Evolutionary conservation across 2,329 filamentous ascomycete species (phyloP).

Genomic region (Epichloe hybrida): DNA sequence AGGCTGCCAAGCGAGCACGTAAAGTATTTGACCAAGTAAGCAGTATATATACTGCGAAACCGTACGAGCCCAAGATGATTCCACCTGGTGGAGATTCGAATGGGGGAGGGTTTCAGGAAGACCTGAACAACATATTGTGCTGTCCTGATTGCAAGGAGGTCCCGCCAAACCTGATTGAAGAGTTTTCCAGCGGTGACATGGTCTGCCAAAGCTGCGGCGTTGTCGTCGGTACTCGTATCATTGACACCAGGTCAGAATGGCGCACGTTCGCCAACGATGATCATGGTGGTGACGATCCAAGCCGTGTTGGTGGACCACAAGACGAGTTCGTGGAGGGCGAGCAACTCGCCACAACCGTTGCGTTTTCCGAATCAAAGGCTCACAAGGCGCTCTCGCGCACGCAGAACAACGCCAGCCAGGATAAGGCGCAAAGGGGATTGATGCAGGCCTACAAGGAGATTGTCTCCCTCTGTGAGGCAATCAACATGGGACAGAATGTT

Average conservation of each 20-base stretch:
- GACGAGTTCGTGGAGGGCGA: conserved; percentile 84
- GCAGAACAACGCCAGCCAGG: conserved; percentile 72
- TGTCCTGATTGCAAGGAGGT: conserved; percentile 85
- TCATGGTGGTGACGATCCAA: conserved; percentile 89
- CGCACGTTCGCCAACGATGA: conserved; percentile 98
- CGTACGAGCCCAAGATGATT: conserved; percentile 34
- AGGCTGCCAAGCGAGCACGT: conserved; percentile 21
- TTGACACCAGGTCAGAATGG: conserved; percentile 96
- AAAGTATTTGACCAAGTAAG: conserved; percentile 26
- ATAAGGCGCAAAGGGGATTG: conserved; percentile 72
- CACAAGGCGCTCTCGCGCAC: conserved; percentile 67
- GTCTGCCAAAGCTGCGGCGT: conserved; percentile 87
- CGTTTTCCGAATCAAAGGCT: conserved; percentile 61
- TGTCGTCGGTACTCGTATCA: conserved; percentile 78
- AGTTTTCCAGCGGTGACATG: conserved; percentile 83
- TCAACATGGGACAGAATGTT: conserved; percentile 67
- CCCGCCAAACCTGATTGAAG: conserved; percentile 86
- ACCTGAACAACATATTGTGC: conserved; percentile 72
- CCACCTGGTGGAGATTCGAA: conserved; percentile 21
- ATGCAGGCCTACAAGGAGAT: conserved; percentile 84
- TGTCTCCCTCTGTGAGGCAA: conserved; percentile 74
- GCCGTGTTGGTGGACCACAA: conserved; percentile 88
- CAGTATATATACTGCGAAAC: conserved; percentile 30
- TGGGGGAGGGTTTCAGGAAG: conserved; percentile 43
- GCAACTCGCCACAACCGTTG: conserved; percentile 79